phyloP scores from a whole-genome alignment of 305 asterid species.

The Fraxinus ornus region DNA sequence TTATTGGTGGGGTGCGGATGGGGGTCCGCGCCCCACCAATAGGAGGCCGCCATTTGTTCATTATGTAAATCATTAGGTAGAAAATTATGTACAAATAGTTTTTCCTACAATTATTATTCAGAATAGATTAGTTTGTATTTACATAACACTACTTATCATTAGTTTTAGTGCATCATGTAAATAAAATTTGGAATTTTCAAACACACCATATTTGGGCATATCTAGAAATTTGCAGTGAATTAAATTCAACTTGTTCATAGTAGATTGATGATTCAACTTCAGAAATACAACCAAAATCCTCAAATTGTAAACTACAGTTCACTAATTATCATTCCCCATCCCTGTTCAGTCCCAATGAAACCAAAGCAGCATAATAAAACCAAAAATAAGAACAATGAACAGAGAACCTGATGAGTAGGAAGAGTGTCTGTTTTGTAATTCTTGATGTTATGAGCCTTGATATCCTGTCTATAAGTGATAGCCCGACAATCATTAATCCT shows the following conservation, averaged over 20 bases:
- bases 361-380: background rate
- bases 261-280: background rate
- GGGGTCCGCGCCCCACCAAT: no score
- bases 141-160: background rate
- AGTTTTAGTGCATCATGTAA: background rate
- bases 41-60: no score
- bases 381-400: background rate
- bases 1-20: no score
- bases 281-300: background rate
- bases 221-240: background rate
- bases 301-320: background rate
- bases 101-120: background rate
- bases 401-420: conserved; percentile 85
- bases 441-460: conserved; percentile 57
- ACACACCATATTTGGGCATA: background rate
- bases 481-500: conserved; percentile 89
- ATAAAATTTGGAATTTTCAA: background rate
- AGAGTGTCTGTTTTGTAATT: conserved; percentile 62
- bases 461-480: conserved; percentile 77
- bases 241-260: background rate
- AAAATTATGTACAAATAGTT: no score
- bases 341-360: conserved; percentile 15
- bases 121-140: background rate
- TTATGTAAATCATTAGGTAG: no score
- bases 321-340: conserved; percentile 8